Evolutionary conservation across 2,329 filamentous ascomycete species (phyloP), one percentile per base, ranked within the genome.

Genomic region (Ophiostoma australiae): DNA sequence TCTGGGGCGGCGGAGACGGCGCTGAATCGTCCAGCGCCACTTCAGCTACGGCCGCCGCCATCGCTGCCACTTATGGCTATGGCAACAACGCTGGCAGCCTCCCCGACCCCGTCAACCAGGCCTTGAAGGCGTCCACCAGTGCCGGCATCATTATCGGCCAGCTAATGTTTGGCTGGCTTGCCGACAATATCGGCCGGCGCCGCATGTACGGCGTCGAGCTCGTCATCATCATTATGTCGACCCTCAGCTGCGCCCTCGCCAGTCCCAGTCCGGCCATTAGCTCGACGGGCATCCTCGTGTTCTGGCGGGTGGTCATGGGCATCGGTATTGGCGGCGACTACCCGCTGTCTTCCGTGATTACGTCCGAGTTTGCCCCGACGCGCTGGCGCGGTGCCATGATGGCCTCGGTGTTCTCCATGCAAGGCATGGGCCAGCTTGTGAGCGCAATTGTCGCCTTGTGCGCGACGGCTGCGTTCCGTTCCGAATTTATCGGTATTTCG

Each of bases 371-470:
- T 77, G 91, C 91, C 10, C 92, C 91, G 2, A 94, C 91, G 15
- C 87, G 90, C 76, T 93, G 91, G 88, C 85, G 92, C 76, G 92
- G 91, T 73, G 90, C 89, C 72, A 94, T 95, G 90, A 91, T 95
- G 83, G 90, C 89, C 5, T 70, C 73, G 0, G 74, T 74, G 15
- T 95, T 95, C 77, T 91, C 90, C 52, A 94, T 94, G 91, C 92
- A 95, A 76, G 91, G 91, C 67, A 83, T 93, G 35, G 91, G 92
- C n/a, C 91, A 94, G 76, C 87, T 94, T 69, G 82, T 84, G 27
- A 90, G 90, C 15, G 89, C 90, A 35, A 81, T 93, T 6, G 85
- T 94, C 27, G 87, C 90, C 15, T 81, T 94, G 44, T 86, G 93
- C 70, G 89, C 89, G 52, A 90, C 89, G 0, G 80, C 84, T 20